Base-by-base conservation (phyloP, 2,329 filamentous ascomycete species). In the Onygena corvina region DNA sequence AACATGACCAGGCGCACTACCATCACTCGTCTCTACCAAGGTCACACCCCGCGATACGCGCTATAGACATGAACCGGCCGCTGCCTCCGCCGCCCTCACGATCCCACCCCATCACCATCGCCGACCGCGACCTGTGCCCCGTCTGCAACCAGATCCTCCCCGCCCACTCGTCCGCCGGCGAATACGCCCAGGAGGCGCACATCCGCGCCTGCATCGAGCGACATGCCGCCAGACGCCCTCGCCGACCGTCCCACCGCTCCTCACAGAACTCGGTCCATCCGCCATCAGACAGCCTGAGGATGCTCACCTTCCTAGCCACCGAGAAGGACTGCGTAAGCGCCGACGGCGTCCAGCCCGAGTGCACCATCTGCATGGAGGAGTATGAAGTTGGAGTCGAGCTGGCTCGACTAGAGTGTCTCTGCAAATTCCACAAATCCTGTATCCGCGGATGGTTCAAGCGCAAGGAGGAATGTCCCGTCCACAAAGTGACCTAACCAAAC, bases 321-420 rank as follows among this genome's bases (percentile, higher is more conserved):
- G 79, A 82, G 60, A 82, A 82, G 59, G 79, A 82, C 53, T 81
- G 78, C 56, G 59, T 75, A 1, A 72, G 73, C 3, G 64, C 68
- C 18, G 74, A 77, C 48, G 72, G 75, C 14, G 69, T 68, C 36
- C 56, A 66, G 47, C 72, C 74, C 35, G 79, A 82, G 58, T 82
- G 79, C 54, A 73, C 77, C 6, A 81, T 82, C 47, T 82, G 79
- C 59, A 76, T 81, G 58, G 77, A 80, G 54, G 79, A 82, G 49
- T 81, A 81, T 58, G 72, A 77, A 56, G 70, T 73, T 8, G 78
- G 78, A 0, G 74, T 77, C 57, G 67, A 72, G 56, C 68, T 82
- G 66, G 76, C 75, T 7, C 67, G 79, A 52, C 63, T 82, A 58
- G 76, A 80, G 56, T 82, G 79, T 58, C 66, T 79, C 54, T 82